Evolutionary conservation across 495 filamentous ascomycete species (phyloP).

Genomic region (Neurospora sp.): DNA sequence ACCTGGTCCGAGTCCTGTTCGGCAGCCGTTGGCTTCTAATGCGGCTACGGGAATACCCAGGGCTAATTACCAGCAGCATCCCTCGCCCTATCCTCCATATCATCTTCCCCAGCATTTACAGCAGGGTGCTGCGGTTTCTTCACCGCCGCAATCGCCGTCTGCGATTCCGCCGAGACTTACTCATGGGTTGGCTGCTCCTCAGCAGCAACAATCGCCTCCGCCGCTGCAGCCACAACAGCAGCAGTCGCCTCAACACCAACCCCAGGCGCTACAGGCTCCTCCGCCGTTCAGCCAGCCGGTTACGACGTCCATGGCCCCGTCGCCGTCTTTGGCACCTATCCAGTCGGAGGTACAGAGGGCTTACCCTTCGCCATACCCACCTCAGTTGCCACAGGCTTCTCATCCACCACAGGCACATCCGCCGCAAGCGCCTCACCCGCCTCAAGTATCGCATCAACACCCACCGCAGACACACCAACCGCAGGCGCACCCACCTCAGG

Average conservation of each 20-base stretch:
- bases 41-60: slow-evolving; percentile 1
- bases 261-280: slow-evolving; percentile 12
- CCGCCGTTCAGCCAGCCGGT: slow-evolving; percentile 18
- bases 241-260: slow-evolving; percentile 8
- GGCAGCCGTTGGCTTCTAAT: slow-evolving; percentile 3
- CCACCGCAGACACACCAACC: not conserved
- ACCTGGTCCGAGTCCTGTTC: not conserved
- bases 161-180: slow-evolving; percentile 6
- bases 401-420: slow-evolving; percentile 22
- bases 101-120: slow-evolving; percentile 6
- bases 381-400: not conserved
- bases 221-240: not conserved
- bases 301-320: not conserved
- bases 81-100: slow-evolving; percentile 7
- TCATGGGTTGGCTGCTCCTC: slow-evolving; percentile 11
- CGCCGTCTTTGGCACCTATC: not conserved
- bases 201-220: slow-evolving; percentile 14
- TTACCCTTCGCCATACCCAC: slow-evolving; percentile 29
- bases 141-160: slow-evolving; percentile 20
- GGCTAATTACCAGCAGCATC: slow-evolving; percentile 9
- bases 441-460: slow-evolving; percentile 4
- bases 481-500: slow-evolving; percentile 25
- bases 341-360: slow-evolving; percentile 16
- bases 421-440: slow-evolving; percentile 10
- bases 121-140: slow-evolving; percentile 4